Evolutionary conservation across 768 basidiomycete genomes (phyloP), one percentile per base, ranked within the genome.

Genomic region (Xerocomellus dryophilus): DNA sequence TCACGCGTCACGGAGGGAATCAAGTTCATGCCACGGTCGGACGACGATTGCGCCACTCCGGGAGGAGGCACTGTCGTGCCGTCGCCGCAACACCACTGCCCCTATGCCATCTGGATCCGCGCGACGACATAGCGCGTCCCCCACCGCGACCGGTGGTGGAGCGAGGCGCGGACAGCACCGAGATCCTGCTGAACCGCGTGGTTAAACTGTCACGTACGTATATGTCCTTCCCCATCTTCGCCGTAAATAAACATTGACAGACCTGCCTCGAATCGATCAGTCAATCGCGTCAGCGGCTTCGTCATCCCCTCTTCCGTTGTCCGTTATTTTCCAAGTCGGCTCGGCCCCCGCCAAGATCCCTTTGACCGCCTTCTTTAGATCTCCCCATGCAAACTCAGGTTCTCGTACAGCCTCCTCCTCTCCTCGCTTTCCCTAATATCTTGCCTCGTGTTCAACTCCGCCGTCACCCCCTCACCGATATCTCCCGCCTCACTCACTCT

Each of bases 231-330:
- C 57, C 61, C 65, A 58, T 53, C 54, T 43, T 44, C 48, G 43
- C 60, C 60, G 66, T 59, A 67, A 68, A 69, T 67, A 59, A 64
- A 61, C 66, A 50, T 63, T 58, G 62, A 54, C 70, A 60, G 56
- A 38, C 53, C 39, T 50, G 44, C 59, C 53, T 57, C 59, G 54
- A 58, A 47, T 61, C 48, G 57, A 68, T 69, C 58, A 64, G 40
- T 39, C 58, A 56, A 54, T 61, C 61, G 57, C 65, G 67, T 68
- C 59, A 64, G 47, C 47, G 44, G 46, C 56, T 54, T 60, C 59
- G 54, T 56, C 54, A 58, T 47, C 34, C 41, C 36, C 29, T 49
- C 51, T 58, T 54, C 55, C 39, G 50, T 44, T 56, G 51, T 43
- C 50, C 53, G 41, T 51, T 56, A 62, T 61, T 65, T 54, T 58